Percentiles rank a stretch among this genome's conserved stretches.
phyloP scores from a whole-genome alignment of 805 yeast species.

The Vanderwaltozyma tropicalis region DNA sequence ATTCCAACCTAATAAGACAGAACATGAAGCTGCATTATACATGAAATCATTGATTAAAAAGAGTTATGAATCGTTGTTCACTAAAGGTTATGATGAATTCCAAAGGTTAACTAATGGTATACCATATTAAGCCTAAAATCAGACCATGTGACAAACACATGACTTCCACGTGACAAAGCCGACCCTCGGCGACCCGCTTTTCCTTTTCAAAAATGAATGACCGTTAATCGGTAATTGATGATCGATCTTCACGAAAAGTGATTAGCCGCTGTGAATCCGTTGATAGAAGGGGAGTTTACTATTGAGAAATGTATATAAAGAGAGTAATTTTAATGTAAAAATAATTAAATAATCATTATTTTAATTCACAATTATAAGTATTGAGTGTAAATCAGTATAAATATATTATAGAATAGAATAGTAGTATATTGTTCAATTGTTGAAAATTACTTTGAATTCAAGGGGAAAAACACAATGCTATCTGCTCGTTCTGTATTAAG shows the following conservation, averaged over 20 bases:
- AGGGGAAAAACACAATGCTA: too few relatives aligned
- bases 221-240: not conserved
- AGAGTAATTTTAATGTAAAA: too few relatives aligned
- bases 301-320: not conserved
- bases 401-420: too few relatives aligned
- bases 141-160: too few relatives aligned
- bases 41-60: conserved; percentile 69
- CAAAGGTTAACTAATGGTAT: conserved; percentile 94
- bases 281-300: not conserved
- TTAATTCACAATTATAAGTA: too few relatives aligned
- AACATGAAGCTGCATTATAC: conserved; percentile 71
- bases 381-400: too few relatives aligned
- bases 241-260: too few relatives aligned
- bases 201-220: not conserved
- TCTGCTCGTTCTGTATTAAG: conserved; percentile 25
- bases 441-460: too few relatives aligned
- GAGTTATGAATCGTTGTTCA: conserved; percentile 78
- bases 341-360: too few relatives aligned
- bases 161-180: not conserved
- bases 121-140: conserved; percentile 70
- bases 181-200: not conserved
- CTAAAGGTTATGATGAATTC: conserved; percentile 95
- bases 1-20: conserved; percentile 72
- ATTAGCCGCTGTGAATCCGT: not conserved
- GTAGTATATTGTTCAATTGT: too few relatives aligned